phyloP scores from a whole-genome alignment of 169 alveolate genomes.

The Plasmodium blacklocki region DNA sequence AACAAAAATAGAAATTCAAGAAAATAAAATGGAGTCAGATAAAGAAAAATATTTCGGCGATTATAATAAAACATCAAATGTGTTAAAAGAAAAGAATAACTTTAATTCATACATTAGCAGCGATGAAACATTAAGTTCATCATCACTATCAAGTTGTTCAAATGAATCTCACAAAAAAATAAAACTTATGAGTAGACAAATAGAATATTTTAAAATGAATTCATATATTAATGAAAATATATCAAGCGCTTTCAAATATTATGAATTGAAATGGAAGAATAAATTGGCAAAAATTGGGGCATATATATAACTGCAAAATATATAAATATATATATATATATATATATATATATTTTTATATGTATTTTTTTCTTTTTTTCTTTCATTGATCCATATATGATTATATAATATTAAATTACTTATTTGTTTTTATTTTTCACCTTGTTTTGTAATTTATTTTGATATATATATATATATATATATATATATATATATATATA shows the following conservation, averaged over 20 bases:
- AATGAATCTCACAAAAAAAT: not conserved
- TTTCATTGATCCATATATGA: not conserved
- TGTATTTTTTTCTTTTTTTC: not conserved
- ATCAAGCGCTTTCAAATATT: constrained; percentile 54
- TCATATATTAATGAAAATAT: constrained; percentile 43
- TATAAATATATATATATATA: not conserved
- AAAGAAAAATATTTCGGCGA: not conserved
- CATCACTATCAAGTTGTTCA: constrained; percentile 2
- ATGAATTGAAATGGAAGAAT: constrained; percentile 48
- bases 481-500: too few species aligned
- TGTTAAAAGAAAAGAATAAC: not conserved
- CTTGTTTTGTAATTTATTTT: too few species aligned
- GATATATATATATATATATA: too few species aligned
- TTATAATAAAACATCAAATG: not conserved
- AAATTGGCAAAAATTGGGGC: constrained; percentile 28
- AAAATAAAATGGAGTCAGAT: not conserved
- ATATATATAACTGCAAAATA: not conserved
- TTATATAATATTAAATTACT: too few species aligned
- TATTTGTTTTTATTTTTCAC: too few species aligned
- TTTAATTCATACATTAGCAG: constrained; percentile 1
- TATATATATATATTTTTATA: not conserved
- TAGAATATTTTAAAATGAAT: constrained; percentile 8
- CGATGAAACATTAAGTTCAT: not conserved
- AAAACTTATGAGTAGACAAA: not conserved
- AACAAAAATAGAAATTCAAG: constrained; percentile 10